A percentile compares a stretch with the other conserved stretches of the same genome.
Conservation (phyloP, 495 filamentous ascomycete species). For the Wilcoxina mikolae region DNA sequence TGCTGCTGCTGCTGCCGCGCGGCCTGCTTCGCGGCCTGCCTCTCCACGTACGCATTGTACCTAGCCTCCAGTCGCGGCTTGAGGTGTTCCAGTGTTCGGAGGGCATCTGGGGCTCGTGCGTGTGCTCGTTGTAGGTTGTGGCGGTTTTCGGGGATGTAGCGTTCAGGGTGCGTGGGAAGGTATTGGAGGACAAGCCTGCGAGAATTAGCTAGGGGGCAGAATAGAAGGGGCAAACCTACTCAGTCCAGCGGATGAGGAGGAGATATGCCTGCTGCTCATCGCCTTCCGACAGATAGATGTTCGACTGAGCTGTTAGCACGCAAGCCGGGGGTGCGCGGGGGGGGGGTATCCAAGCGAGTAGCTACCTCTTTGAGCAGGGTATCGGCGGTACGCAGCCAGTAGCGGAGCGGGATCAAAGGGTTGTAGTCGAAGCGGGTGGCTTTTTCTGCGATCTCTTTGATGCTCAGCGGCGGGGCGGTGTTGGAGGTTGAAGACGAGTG, state of each 20-base stretch:
- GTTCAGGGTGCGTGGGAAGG: conserved; percentile 34
- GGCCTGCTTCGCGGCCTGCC: conserved; percentile 8
- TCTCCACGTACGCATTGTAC: conserved; percentile 35
- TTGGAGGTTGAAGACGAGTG: background rate
- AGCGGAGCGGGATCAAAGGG: conserved; percentile 51
- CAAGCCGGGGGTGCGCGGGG: background rate
- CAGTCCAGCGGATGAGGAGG: conserved; percentile 66
- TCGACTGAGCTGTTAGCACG: conserved; percentile 38
- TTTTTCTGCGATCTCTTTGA: conserved; percentile 53
- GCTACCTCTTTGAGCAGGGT: conserved; percentile 63
- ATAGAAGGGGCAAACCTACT: conserved; percentile 15
- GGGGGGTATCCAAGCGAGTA: background rate
- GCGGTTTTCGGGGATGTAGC: conserved; percentile 4
- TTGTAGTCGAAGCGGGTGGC: conserved; percentile 72
- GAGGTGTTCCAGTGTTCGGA: conserved; percentile 48
- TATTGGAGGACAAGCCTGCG: conserved; percentile 29
- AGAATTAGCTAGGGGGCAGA: background rate
- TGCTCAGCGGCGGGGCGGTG: conserved; percentile 45
- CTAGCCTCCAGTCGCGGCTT: conserved; percentile 54
- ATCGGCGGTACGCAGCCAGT: conserved; percentile 70
- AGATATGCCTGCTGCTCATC: conserved; percentile 79
- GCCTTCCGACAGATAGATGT: conserved; percentile 69
- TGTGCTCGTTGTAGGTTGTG: conserved; percentile 32
- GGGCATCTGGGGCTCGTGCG: conserved; percentile 40
- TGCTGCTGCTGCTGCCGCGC: background rate